Evolutionary conservation across 2,329 filamentous ascomycete genomes (phyloP), one percentile per base, ranked within the genome.

Genomic region (Colletotrichum truncatum): DNA sequence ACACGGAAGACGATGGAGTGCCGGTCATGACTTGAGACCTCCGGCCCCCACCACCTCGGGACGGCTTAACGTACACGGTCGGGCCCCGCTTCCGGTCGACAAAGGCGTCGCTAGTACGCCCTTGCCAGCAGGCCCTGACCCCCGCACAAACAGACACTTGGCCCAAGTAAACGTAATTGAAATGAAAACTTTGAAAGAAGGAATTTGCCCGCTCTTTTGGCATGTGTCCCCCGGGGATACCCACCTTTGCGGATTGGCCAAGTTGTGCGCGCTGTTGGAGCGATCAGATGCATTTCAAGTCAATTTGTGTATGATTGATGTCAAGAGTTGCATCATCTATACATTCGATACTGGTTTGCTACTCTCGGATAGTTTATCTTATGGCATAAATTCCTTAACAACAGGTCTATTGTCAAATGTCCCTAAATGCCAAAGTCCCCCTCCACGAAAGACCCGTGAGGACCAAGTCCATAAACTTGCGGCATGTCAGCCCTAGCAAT

Each of bases 401-500:
- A n/a, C n/a, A n/a, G n/a, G n/a, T 6, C 16, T 41, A 8, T 21
- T 41, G 14, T 16, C 18, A 14, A 4, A 14, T 52, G 16, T 41
- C 18, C 12, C n/a, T 30, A 61, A 4, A 48, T 8, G 12, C 49
- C 55, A 54, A 56, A 58, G 14, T 41, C 11, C 11, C 46, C 52
- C n/a, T 68, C 67, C 4, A 68, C 51, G 18, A 68, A 68, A 4
- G 67, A 67, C 9, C 64, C 64, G 45, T 64, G 64, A 6, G 64
- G 53, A 7, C 58, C 49, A n/a, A 61, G 30, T 5, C 16, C 58
- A 34, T 54, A 69, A 6, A 67, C 67, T 34, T 68, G 68, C 12
- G 67, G 68, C 57, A 68, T 60, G 14, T 66, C 59, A 4, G 64
- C 68, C 43, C 68, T 54, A 4, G 64, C 68, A 18, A 67, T 48